phyloP scores from a whole-genome alignment of 1,284 basidiomycete species.

The Trametes pubescens region DNA sequence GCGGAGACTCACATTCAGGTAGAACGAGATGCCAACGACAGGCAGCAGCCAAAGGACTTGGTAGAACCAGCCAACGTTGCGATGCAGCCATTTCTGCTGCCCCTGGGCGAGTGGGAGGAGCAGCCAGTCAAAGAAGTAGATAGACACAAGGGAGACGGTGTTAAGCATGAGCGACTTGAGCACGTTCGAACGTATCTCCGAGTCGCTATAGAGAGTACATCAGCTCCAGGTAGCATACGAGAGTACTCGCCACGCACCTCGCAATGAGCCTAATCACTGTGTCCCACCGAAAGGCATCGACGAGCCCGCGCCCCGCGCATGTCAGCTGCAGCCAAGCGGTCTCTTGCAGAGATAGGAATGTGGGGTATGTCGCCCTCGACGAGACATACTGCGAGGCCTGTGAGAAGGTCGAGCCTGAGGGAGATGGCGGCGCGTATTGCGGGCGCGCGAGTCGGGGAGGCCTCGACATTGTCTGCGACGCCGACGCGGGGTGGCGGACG shows the following conservation, averaged over 20 bases:
- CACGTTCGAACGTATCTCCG: slow-evolving; percentile 75
- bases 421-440: slow-evolving; percentile 19
- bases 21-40: slow-evolving; percentile 73
- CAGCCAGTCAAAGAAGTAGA: slow-evolving; percentile 76
- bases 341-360: slow-evolving; percentile 69
- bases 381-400: slow-evolving; percentile 37
- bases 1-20: slow-evolving; percentile 69
- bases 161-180: slow-evolving; percentile 80
- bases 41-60: slow-evolving; percentile 79
- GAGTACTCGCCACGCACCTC: slow-evolving; percentile 44
- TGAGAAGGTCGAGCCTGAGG: slow-evolving; percentile 18
- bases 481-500: slow-evolving; percentile 12
- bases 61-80: slow-evolving; percentile 79
- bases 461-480: slow-evolving; percentile 32
- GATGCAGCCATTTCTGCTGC: slow-evolving; percentile 70
- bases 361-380: slow-evolving; percentile 65
- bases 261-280: slow-evolving; percentile 62
- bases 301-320: slow-evolving; percentile 66
- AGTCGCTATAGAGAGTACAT: slow-evolving; percentile 55
- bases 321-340: slow-evolving; percentile 64
- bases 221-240: not conserved
- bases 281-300: slow-evolving; percentile 79
- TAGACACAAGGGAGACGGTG: slow-evolving; percentile 68
- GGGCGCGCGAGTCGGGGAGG: slow-evolving; percentile 19
- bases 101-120: slow-evolving; percentile 73